These are phyloP conservation scores for Phytopythium aichiense DNA, from an alignment of 352 stramenopile genomes.

Conservation along the genomic window DNA sequence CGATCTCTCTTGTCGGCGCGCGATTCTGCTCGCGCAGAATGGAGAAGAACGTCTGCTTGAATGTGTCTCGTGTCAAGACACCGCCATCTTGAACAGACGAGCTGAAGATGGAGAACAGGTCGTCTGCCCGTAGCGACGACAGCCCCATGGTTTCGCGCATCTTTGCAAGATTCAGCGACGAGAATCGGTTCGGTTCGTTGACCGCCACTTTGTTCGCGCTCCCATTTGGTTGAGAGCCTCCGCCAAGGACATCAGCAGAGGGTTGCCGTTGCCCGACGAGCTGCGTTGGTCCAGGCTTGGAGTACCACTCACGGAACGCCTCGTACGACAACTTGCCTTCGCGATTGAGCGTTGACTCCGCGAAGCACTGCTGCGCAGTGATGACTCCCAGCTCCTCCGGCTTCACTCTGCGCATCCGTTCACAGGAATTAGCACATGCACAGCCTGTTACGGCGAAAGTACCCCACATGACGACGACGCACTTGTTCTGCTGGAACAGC, in stretches of 20 bases:
- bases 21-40: constrained; percentile 63
- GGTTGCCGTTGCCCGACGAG: constrained; percentile 17
- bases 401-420: constrained; percentile 35
- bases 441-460: not conserved
- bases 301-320: constrained; percentile 78
- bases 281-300: constrained; percentile 49
- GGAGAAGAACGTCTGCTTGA: constrained; percentile 63
- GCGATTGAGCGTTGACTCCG: constrained; percentile 52
- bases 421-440: not conserved
- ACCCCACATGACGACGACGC: constrained; percentile 13
- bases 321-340: constrained; percentile 74
- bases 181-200: not conserved
- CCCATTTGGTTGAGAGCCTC: not conserved
- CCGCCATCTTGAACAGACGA: constrained; percentile 15
- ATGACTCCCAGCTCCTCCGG: constrained; percentile 58
- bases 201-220: not conserved
- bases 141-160: constrained; percentile 59
- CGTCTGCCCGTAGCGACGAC: constrained; percentile 36
- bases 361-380: constrained; percentile 75
- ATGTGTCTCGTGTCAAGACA: constrained; percentile 51
- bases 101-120: constrained; percentile 62
- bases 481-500: constrained; percentile 73
- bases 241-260: not conserved
- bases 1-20: constrained; percentile 40
- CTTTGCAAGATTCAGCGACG: constrained; percentile 7